Evolutionary conservation across 2,329 filamentous ascomycete genomes (phyloP).

Genomic region (Fusarium sp.): DNA sequence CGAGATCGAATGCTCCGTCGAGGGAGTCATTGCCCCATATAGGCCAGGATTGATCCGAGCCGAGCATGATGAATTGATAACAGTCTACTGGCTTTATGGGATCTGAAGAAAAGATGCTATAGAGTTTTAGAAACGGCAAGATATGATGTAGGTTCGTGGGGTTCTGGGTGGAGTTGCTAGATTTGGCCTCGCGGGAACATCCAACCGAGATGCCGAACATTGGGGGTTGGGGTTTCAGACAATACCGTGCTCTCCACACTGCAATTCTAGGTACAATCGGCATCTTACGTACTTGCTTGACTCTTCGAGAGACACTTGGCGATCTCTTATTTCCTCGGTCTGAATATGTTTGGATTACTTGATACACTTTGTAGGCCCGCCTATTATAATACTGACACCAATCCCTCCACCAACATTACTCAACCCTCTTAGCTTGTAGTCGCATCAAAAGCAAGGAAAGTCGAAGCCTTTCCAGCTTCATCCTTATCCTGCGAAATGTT

Average conservation of each 20-base stretch:
- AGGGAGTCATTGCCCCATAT: constrained; percentile 15
- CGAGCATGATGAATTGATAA: background rate
- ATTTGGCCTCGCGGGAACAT: constrained; percentile 27
- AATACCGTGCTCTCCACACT: background rate
- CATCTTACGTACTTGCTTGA: rapidly evolving
- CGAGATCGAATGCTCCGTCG: constrained; percentile 30
- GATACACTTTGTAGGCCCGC: background rate
- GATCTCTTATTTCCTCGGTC: too few relatives aligned
- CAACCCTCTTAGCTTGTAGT: constrained; percentile 7
- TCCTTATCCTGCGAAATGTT: constrained; percentile 61
- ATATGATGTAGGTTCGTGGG: background rate
- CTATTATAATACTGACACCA: too few relatives aligned
- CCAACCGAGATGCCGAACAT: constrained; percentile 28
- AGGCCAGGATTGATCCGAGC: constrained; percentile 30
- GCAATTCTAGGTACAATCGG: background rate
- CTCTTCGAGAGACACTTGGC: too few relatives aligned
- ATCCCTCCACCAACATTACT: rapidly evolving
- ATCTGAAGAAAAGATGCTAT: rapidly evolving
- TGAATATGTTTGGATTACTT: background rate
- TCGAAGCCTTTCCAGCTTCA: constrained; percentile 58
- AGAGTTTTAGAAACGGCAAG: background rate
- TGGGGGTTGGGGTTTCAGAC: background rate
- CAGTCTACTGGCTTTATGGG: too few relatives aligned
- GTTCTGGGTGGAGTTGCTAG: constrained; percentile 1
- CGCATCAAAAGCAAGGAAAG: constrained; percentile 39